Evolutionary conservation across 2,329 filamentous ascomycete species (phyloP), one percentile per base, ranked within the genome.

Genomic region (Trichoderma koningii): DNA sequence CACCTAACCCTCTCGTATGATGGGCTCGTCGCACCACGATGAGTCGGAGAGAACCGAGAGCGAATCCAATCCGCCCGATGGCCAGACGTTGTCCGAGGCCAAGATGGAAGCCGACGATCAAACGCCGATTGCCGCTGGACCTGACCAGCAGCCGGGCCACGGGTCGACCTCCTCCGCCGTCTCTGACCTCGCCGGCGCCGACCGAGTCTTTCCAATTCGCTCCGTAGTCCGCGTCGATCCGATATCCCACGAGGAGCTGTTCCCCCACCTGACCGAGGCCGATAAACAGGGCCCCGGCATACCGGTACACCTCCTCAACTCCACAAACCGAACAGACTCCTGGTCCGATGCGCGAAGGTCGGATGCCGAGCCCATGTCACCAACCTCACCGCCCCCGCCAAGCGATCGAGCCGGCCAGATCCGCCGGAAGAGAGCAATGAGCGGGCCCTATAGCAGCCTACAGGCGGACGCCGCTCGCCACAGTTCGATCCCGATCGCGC

Each of bases 121-220:
- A 21, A 51, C 47, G 21, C 56, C 34, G 19, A 28, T 23, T 2
- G 21, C 56, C n/a, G 17, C 45, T 51, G 23, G 34, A 14, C 42
- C 45, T 26, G 30, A 60, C 0, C 45, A 21, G 7, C 19, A 14
- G 34, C 34, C 19, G 30, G 30, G 45, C 19, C 15, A 17, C 34
- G 34, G 14, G 3, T 48, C 45, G 23, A 6, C 67, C 74, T 45
- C 72, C 67, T 23, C 77, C 75, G 2, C 69, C 70, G 68, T 71
- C 53, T 77, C 77, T n/a, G 77, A 78, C 61, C 72, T 75, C 26
- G 77, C 76, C 30, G 74, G 75, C 38, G 52, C 4, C 1, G 83
- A 93, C 71, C 84, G 89, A 63, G 89, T 94, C 5, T 94, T 91
- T 64, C 91, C 91, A n/a, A 90, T 94, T 38, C 86, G 90, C 55